Evolutionary conservation across 140 eudicot species (phyloP), one percentile per base, ranked within the genome.

Genomic region (Ambrosia hybrid): DNA sequence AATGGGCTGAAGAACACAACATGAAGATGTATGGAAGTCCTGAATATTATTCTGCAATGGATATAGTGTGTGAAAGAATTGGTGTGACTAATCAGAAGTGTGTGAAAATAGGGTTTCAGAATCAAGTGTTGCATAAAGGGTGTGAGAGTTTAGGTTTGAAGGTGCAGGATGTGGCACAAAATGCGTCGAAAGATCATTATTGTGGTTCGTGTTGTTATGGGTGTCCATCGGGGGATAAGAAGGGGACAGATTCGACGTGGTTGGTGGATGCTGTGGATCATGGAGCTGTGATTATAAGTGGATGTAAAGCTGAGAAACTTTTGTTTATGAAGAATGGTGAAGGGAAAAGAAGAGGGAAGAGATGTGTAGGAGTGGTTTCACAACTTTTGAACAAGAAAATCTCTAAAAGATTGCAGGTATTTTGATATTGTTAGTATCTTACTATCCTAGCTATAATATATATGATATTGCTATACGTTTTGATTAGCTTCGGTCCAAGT

Each of bases 191-290:
- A 58, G 62, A 73, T 30, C 99, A 94, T 73, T 77, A 88, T 16
- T 94, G 99, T 36, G 99, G 99, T 49, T 86, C 95, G 17, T 94
- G 99, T 61, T 77, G 91, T 75, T 90, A 55, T 51, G 99, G 99
- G 0, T 94, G 99, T 46, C 80, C 67, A 65, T 70, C 86, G 5
- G 97, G 95, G 6, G 93, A 94, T 51, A 94, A 94, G 76, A 80
- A 90, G 63, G 96, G 97, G 49, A 84, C 99, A 0, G 97, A 94
- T 63, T 76, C 88, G 2, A 94, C 97, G 43, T 94, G 99, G 99
- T 85, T 94, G 53, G 99, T 94, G 16, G 99, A 94, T 68, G 97
- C 99, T 0, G 99, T 94, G 43, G 74, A 78, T 34, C 75, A 56
- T 36, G 96, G 96, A 8, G 96, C 93, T 1, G 96, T 89, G 68